Evolutionary conservation across 164 flowering plant genomes (phyloP).

Genomic region (Houttuynia cordata): DNA sequence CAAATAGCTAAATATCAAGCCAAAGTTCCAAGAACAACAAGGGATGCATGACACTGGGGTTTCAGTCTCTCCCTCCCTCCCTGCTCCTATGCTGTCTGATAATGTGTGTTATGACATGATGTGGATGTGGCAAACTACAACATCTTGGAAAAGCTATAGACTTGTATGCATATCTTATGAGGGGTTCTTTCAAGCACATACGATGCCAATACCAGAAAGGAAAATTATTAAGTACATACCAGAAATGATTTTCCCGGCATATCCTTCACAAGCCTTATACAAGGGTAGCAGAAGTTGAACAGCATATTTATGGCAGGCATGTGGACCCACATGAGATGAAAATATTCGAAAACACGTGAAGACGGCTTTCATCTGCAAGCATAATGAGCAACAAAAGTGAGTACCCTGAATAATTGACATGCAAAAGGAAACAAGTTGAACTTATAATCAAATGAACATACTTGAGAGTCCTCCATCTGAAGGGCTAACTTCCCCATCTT

Average conservation of each 20-base stretch:
- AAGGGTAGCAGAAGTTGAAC: slow-evolving; percentile 46
- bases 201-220: background rate
- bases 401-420: background rate
- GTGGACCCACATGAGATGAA: slow-evolving; percentile 25
- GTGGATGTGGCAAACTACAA: too few species aligned
- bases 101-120: background rate
- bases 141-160: background rate
- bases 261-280: slow-evolving; percentile 87
- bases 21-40: background rate
- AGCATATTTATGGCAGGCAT: slow-evolving; percentile 39
- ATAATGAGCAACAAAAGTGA: too few species aligned
- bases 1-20: background rate
- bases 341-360: slow-evolving; percentile 40
- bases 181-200: too few species aligned
- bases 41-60: background rate
- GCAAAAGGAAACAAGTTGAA: background rate
- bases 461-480: slow-evolving; percentile 57
- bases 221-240: slow-evolving; percentile 28
- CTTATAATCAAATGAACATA: slow-evolving; percentile 4
- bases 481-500: slow-evolving; percentile 64
- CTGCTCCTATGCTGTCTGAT: too few species aligned
- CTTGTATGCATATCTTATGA: background rate
- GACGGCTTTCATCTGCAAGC: slow-evolving; percentile 73
- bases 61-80: too few species aligned
- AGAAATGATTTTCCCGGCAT: slow-evolving; percentile 59